A percentile compares a stretch with the other conserved stretches of the same genome.
Evolutionary conservation across 352 stramenopile genomes (phyloP).

Genomic region (Phytopythium delawarense): DNA sequence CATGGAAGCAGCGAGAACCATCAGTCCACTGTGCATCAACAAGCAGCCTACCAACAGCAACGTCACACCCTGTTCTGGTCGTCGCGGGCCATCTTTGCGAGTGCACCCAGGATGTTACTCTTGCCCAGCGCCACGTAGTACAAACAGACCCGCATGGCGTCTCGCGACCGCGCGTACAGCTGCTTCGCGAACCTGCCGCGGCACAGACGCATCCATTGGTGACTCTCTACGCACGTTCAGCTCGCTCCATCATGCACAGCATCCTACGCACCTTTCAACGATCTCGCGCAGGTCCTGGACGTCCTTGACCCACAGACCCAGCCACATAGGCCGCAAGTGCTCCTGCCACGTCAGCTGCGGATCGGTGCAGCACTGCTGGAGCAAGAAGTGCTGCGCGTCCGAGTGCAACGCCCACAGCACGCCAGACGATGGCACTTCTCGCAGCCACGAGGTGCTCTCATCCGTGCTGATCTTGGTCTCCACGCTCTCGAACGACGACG

Average conservation of each 20-base stretch:
- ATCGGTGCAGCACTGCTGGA: conserved; percentile 53
- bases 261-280: conserved; percentile 42
- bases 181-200: conserved; percentile 55
- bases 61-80: conserved; percentile 60
- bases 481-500: neutral
- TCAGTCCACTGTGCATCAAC: neutral
- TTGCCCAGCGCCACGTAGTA: conserved; percentile 79
- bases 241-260: neutral
- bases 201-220: conserved; percentile 1
- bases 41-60: neutral
- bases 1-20: neutral
- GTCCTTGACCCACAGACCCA: conserved; percentile 80
- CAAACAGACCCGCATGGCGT: conserved; percentile 73
- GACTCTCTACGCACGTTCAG: neutral
- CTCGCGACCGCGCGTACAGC: conserved; percentile 55
- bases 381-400: conserved; percentile 71
- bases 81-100: conserved; percentile 71
- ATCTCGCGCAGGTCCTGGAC: conserved; percentile 60
- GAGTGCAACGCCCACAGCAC: conserved; percentile 82
- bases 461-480: neutral
- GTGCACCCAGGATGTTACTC: conserved; percentile 64
- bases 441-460: conserved; percentile 18
- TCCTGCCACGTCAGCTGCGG: conserved; percentile 59
- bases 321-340: conserved; percentile 58
- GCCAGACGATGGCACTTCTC: conserved; percentile 64